Percentiles rank a stretch among this genome's conserved stretches.
Evolutionary conservation across 1,284 basidiomycete species (phyloP).

Genomic region (Phlebopus sp.): DNA sequence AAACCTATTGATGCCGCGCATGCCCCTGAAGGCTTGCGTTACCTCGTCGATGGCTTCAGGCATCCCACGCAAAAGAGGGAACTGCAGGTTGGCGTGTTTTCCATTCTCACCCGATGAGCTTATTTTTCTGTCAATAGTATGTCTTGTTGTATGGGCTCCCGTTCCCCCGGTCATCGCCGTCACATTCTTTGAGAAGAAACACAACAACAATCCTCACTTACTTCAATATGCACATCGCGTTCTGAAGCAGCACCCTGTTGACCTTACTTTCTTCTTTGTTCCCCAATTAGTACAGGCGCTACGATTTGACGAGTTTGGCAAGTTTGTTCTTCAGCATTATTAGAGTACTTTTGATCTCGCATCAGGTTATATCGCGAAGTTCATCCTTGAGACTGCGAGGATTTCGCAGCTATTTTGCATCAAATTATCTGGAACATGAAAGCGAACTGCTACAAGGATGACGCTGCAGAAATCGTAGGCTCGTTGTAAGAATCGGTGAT

Average conservation of each 20-base stretch:
- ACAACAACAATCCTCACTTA: slow-evolving; percentile 80
- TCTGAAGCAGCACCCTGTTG: slow-evolving; percentile 91
- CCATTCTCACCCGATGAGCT: neutral
- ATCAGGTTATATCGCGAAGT: slow-evolving; percentile 88
- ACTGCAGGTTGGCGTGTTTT: slow-evolving; percentile 57
- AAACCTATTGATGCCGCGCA: slow-evolving; percentile 73
- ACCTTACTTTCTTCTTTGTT: slow-evolving; percentile 98
- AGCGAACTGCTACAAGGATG: slow-evolving; percentile 95
- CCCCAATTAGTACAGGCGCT: slow-evolving; percentile 98
- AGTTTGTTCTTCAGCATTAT: slow-evolving; percentile 18
- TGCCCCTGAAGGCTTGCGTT: slow-evolving; percentile 76
- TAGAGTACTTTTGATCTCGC: slow-evolving; percentile 1
- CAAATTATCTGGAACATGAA: slow-evolving; percentile 99
- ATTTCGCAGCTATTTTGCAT: slow-evolving; percentile 99
- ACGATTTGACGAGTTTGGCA: slow-evolving; percentile 84
- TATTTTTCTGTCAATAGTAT: slow-evolving; percentile 49
- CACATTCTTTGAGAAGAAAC: slow-evolving; percentile 84
- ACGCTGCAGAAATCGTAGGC: slow-evolving; percentile 77
- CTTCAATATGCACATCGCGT: slow-evolving; percentile 97
- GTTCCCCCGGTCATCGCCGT: slow-evolving; percentile 87
- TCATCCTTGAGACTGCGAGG: slow-evolving; percentile 97
- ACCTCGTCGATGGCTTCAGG: slow-evolving; percentile 74
- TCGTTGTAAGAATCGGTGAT: neutral
- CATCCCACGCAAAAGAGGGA: slow-evolving; percentile 60
- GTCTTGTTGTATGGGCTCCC: slow-evolving; percentile 86